Evolutionary conservation across 768 basidiomycete species (phyloP).

Genomic region (Phylloporus arenicola): DNA sequence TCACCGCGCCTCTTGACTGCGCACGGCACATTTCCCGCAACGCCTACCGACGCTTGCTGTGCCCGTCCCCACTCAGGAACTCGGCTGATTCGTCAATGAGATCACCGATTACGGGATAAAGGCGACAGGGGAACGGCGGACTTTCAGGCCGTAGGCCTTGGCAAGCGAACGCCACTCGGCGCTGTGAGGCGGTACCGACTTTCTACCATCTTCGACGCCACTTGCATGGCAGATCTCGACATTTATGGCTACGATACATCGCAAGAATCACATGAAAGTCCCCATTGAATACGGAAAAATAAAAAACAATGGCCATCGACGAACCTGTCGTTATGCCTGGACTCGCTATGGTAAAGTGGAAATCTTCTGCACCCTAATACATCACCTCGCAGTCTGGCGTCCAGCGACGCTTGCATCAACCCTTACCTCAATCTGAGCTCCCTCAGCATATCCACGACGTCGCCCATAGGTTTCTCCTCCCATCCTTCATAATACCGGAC

Average conservation of each 20-base stretch:
- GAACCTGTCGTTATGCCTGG: no score
- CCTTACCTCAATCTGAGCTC: constrained; percentile 18
- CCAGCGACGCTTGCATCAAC: neutral
- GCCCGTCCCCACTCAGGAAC: constrained; percentile 7
- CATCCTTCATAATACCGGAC: constrained; percentile 15
- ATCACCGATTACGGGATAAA: constrained; percentile 12
- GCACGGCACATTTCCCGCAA: neutral
- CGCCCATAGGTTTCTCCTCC: constrained; percentile 21
- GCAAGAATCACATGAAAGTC: constrained; percentile 7
- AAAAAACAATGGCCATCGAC: no score
- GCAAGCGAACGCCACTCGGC: neutral
- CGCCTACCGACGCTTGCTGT: constrained; percentile 11
- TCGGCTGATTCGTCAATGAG: neutral
- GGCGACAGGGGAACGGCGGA: neutral
- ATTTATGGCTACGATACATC: neutral
- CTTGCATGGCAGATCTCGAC: neutral
- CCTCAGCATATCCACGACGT: constrained; percentile 29
- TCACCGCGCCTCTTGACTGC: constrained; percentile 8
- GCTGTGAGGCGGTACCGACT: constrained; percentile 11
- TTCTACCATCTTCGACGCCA: neutral
- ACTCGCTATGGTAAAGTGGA: no score
- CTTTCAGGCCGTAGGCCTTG: neutral
- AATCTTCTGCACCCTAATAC: neutral
- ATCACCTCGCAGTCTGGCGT: neutral
- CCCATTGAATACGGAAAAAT: no score